These are phyloP conservation scores for Barbarea vulgaris DNA, from an alignment of 345 rosid genomes.

Conservation along the genomic window DNA sequence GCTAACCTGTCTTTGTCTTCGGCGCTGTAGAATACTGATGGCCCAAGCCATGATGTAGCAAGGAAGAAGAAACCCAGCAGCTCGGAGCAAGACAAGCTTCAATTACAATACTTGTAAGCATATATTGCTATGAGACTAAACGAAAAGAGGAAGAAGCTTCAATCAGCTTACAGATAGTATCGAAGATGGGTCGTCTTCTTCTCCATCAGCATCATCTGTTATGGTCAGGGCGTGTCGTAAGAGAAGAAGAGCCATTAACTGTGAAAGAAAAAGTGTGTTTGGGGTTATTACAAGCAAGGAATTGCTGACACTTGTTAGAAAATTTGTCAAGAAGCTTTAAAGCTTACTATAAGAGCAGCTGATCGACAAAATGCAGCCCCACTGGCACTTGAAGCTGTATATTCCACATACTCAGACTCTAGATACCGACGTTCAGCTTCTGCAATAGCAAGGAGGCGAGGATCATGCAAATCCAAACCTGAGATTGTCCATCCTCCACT, in stretches of 20 bases:
- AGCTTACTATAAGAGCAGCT: conserved; percentile 87
- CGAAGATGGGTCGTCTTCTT: conserved; percentile 71
- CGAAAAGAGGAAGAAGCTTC: conserved; percentile 16
- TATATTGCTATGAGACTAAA: not conserved
- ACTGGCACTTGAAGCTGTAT: conserved; percentile 79
- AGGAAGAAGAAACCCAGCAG: conserved; percentile 83
- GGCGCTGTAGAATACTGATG: conserved; percentile 81
- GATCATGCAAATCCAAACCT: conserved; percentile 80
- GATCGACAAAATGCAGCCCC: conserved; percentile 97
- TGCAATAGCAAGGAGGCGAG: conserved; percentile 85
- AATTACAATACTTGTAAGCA: conserved; percentile 9
- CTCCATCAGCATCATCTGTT: conserved; percentile 70
- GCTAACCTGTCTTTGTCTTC: conserved; percentile 85
- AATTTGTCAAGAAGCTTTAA: not conserved
- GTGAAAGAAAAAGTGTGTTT: conserved; percentile 23
- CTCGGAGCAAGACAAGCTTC: conserved; percentile 80
- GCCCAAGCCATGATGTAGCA: conserved; percentile 99
- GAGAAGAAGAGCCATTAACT: conserved; percentile 89
- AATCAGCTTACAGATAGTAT: conserved; percentile 69
- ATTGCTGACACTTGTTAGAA: not conserved
- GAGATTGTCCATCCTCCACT: conserved; percentile 96
- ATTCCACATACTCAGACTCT: conserved; percentile 85
- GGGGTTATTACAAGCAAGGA: not conserved
- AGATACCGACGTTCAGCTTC: conserved; percentile 86
- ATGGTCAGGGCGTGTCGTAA: conserved; percentile 75